phyloP scores from a whole-genome alignment of 495 filamentous ascomycete genomes.

The Parachaetomium inaequale region DNA sequence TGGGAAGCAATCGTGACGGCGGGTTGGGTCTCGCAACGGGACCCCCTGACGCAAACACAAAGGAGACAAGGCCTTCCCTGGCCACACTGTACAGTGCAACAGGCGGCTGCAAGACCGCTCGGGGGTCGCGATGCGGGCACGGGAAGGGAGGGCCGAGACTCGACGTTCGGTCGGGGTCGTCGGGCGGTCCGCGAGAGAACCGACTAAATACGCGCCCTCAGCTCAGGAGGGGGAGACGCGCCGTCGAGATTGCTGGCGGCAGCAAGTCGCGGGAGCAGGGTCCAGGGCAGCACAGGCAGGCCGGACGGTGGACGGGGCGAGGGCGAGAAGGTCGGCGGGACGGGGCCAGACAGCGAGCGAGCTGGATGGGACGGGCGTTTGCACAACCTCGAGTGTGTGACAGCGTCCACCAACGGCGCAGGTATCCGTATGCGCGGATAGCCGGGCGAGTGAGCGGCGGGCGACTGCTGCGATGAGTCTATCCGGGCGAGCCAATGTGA shows the following conservation, averaged over 20 bases:
- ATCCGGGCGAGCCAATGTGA: constrained; percentile 23
- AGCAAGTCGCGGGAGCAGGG: constrained; percentile 10
- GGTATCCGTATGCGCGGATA: constrained; percentile 26
- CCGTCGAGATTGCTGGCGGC: background rate
- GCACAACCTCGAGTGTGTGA: constrained; percentile 24
- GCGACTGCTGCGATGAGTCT: constrained; percentile 16
- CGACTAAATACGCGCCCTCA: constrained; percentile 21
- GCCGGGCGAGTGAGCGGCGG: constrained; percentile 19
- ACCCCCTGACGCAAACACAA: constrained; percentile 26
- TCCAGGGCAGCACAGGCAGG: constrained; percentile 13
- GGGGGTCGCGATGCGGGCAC: constrained; percentile 26
- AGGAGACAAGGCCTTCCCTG: constrained; percentile 23
- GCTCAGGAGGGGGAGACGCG: background rate
- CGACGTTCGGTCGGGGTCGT: constrained; percentile 20
- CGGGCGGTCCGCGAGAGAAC: constrained; percentile 19
- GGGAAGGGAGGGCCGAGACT: constrained; percentile 21
- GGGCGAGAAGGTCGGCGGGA: background rate
- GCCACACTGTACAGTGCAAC: constrained; percentile 29
- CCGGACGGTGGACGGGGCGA: constrained; percentile 3
- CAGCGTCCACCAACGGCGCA: constrained; percentile 30
- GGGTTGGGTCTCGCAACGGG: constrained; percentile 36
- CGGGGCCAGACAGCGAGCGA: background rate
- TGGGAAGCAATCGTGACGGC: constrained; percentile 49
- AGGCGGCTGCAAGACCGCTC: constrained; percentile 30
- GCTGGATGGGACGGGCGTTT: constrained; percentile 22